Conservation (phyloP, 1,284 basidiomycete genomes). For the Takashimella tepidaria region DNA sequence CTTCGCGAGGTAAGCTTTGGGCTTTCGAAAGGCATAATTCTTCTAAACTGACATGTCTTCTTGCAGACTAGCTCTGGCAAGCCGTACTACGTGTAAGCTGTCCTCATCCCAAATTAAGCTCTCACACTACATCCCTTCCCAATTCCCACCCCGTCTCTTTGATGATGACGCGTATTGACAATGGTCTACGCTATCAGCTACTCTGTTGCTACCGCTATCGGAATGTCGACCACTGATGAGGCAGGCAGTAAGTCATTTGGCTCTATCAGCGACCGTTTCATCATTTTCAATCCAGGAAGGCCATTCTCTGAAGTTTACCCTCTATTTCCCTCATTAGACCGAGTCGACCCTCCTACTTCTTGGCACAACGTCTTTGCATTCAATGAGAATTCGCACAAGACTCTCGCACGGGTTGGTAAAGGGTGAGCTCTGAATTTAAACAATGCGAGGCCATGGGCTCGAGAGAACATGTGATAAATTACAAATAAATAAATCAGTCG, state of each 20-base stretch:
- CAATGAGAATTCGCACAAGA: conserved; percentile 30
- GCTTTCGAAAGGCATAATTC: too few species aligned
- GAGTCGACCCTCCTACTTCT: conserved; percentile 25
- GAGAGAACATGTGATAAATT: too few species aligned
- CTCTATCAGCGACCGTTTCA: not conserved
- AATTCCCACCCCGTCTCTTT: too few species aligned
- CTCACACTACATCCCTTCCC: too few species aligned
- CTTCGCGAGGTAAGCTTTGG: conserved; percentile 27
- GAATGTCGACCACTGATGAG: conserved; percentile 15
- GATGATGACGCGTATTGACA: too few species aligned
- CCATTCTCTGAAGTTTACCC: not conserved
- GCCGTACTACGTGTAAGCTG: conserved; percentile 35
- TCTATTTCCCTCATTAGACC: conserved; percentile 4
- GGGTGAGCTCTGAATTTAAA: conserved; percentile 30
- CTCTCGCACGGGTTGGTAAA: conserved; percentile 28
- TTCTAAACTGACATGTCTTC: conserved; percentile 3
- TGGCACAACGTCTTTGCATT: conserved; percentile 44
- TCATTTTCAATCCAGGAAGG: not conserved
- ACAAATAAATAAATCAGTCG: too few species aligned
- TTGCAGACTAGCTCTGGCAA: conserved; percentile 30
- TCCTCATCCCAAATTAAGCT: too few species aligned
- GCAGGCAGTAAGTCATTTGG: conserved; percentile 17
- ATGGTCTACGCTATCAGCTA: conserved; percentile 34
- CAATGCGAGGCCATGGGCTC: too few species aligned
- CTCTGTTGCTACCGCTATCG: conserved; percentile 33